Conservation (phyloP, 495 filamentous ascomycete genomes). For the Annulohypoxylon bovei region DNA sequence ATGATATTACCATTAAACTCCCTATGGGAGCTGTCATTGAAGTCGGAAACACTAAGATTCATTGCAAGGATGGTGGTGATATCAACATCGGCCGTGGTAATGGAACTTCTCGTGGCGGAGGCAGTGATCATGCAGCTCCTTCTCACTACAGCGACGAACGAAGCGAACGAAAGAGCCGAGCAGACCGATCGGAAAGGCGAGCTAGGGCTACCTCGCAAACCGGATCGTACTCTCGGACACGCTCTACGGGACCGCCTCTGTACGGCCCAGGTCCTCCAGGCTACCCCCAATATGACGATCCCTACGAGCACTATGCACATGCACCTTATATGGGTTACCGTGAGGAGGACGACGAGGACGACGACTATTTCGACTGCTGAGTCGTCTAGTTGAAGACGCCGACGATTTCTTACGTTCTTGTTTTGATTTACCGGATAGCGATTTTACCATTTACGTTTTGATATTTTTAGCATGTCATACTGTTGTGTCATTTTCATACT, state of each 20-base stretch:
- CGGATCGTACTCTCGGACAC: conserved; percentile 52
- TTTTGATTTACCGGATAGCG: conserved; percentile 30
- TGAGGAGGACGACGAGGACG: conserved; percentile 24
- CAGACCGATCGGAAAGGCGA: conserved; percentile 51
- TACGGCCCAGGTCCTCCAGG: conserved; percentile 36
- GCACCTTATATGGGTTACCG: conserved; percentile 14
- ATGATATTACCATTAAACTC: conserved; percentile 65
- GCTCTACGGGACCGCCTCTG: conserved; percentile 38
- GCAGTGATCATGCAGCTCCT: conserved; percentile 54
- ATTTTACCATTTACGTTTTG: conserved; percentile 29
- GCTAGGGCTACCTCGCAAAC: conserved; percentile 54
- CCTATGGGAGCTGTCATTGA: conserved; percentile 58
- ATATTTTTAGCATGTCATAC: conserved; percentile 25
- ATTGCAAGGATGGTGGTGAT: conserved; percentile 62
- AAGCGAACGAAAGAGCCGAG: conserved; percentile 55
- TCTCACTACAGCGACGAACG: conserved; percentile 57
- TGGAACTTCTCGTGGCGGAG: conserved; percentile 39
- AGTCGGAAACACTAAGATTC: conserved; percentile 61
- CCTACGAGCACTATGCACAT: conserved; percentile 31
- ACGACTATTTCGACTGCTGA: neutral
- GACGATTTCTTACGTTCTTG: neutral
- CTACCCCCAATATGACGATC: conserved; percentile 23
- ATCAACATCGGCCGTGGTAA: conserved; percentile 58
- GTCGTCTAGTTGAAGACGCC: neutral
- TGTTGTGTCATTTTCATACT: conserved; percentile 16